Base-by-base conservation (phyloP, 2,329 filamentous ascomycete genomes). In the Aciculosporium take region DNA sequence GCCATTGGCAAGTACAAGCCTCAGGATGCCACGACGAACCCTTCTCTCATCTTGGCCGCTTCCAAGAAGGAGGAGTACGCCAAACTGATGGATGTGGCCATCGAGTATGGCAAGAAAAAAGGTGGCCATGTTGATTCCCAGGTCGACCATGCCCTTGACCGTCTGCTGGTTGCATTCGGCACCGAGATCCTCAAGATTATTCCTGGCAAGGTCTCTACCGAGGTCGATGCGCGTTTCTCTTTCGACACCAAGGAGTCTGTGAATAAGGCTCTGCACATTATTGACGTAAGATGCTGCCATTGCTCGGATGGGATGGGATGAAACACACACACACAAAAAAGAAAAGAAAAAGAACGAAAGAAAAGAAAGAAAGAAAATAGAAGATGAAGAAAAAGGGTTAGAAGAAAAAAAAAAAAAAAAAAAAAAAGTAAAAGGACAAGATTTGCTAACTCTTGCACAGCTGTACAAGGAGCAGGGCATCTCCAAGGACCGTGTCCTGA, bases 1-100 rank as follows among this genome's bases (percentile, higher is more conserved):
- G 88, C 88, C 66, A 98, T 98, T 66, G 88, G 75, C 74, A 95
- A 96, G 75, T 98, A 98, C 81, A 94, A 94, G 80, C 91, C 91
- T 51, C 88, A 98, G 76, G 91, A 98, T 84, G 91, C 91, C 61
- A 98, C 91, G 65, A 98, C 91, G 72, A 98, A 98, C 80, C 91
- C 91, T 46, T 96, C 91, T 49, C 76, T 98, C 64, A 96, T 98
- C 68, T 83, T 98, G 62, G 89, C 88, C 53, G 91, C 91, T 50
- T 88, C 91, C 62, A 96, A 98, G 78, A 96, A 96, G 79, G 61
- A 84, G 63, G 88, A 95, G 68, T 96, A 96, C 66, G 86, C 84
- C 59, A 81, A 81, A 66, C 72, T 96, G 61, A 93, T 95, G 56
- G 88, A 96, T 60, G 68, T 71, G 43, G 87, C 89, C 55, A 73